Percentiles rank a stretch among this genome's conserved stretches.
Evolutionary conservation across 345 rosid genomes (phyloP).

Genomic region (Linum trigynum): DNA sequence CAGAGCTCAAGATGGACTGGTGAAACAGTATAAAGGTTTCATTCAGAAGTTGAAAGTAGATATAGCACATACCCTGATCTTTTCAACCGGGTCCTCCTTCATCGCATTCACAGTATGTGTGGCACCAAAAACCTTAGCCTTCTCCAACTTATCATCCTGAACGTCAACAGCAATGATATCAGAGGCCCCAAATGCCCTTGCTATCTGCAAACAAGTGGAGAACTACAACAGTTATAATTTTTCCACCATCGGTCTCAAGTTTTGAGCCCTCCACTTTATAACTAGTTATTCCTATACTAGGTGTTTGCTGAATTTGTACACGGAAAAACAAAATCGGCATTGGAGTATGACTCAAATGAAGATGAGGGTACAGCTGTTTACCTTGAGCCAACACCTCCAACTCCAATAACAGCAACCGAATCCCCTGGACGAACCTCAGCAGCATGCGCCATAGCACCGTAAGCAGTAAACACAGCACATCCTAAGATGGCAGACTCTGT

Average conservation of each 20-base stretch:
- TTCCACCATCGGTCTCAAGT: conserved; percentile 1
- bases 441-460: conserved; percentile 98
- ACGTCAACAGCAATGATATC: conserved; percentile 93
- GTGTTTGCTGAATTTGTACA: neutral
- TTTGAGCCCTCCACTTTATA: neutral
- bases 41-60: neutral
- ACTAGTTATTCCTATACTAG: neutral
- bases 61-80: conserved; percentile 51
- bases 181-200: conserved; percentile 94
- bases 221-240: conserved; percentile 15
- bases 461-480: conserved; percentile 94
- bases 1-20: neutral
- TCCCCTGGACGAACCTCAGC: conserved; percentile 88
- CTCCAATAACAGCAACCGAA: conserved; percentile 80
- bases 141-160: conserved; percentile 71
- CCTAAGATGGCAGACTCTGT: conserved; percentile 86
- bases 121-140: conserved; percentile 81
- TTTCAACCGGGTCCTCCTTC: conserved; percentile 76
- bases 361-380: conserved; percentile 5
- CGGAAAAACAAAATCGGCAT: neutral
- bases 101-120: conserved; percentile 68
- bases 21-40: neutral
- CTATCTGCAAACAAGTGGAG: conserved; percentile 93
- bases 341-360: neutral
- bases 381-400: conserved; percentile 98